phyloP scores from a whole-genome alignment of 352 stramenopile species.

The Globisporangium okanoganense region DNA sequence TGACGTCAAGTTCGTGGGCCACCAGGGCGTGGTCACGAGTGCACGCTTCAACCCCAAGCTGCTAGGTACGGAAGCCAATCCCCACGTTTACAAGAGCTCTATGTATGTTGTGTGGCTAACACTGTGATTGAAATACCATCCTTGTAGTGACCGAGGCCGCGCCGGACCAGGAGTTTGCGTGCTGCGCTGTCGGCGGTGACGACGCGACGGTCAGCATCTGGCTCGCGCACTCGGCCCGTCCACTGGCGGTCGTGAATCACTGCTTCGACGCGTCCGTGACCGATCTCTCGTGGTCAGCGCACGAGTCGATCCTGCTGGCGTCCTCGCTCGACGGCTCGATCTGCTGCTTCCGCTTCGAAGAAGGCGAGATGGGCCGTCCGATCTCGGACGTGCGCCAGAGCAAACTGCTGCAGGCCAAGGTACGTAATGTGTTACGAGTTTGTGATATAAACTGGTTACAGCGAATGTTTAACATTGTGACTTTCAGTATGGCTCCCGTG shows the following conservation, averaged over 20 bases:
- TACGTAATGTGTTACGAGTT: slow-evolving; percentile 12
- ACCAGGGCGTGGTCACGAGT: slow-evolving; percentile 73
- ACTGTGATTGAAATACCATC: background rate
- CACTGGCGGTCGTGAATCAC: slow-evolving; percentile 74
- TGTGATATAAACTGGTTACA: background rate
- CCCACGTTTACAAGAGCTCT: background rate
- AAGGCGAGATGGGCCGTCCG: slow-evolving; percentile 57
- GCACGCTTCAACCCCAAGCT: slow-evolving; percentile 83
- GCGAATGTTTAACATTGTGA: background rate
- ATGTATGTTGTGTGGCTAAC: background rate
- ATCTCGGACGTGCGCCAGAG: slow-evolving; percentile 74
- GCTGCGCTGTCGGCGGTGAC: slow-evolving; percentile 76
- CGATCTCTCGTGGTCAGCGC: slow-evolving; percentile 68
- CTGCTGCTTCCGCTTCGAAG: slow-evolving; percentile 77
- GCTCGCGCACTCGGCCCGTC: slow-evolving; percentile 72
- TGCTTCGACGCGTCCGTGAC: slow-evolving; percentile 85
- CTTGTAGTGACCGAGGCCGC: slow-evolving; percentile 41
- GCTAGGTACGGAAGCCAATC: slow-evolving; percentile 27
- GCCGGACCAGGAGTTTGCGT: slow-evolving; percentile 81
- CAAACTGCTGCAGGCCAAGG: slow-evolving; percentile 77
- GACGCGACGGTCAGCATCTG: slow-evolving; percentile 86
- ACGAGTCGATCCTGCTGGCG: slow-evolving; percentile 56
- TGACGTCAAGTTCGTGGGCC: slow-evolving; percentile 84
- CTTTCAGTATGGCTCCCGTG: slow-evolving; percentile 70
- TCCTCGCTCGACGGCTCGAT: slow-evolving; percentile 80